A percentile compares a stretch with the other conserved stretches of the same genome.
Conservation (phyloP, 768 basidiomycete species). For the Suillus alpinus region DNA sequence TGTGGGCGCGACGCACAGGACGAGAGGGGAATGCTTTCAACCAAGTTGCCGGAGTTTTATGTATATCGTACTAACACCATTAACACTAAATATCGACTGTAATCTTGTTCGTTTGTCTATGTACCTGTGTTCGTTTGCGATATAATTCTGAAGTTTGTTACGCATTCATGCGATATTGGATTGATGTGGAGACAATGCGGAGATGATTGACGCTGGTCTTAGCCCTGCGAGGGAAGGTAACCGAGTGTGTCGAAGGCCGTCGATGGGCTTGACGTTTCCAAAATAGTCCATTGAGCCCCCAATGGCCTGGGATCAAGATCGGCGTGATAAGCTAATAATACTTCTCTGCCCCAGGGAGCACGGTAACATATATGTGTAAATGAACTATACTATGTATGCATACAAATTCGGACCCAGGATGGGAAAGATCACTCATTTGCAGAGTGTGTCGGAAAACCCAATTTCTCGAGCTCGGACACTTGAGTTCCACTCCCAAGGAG, state of each 20-base stretch:
- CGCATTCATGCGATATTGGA: background rate
- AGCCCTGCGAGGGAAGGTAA: background rate
- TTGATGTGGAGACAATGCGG: background rate
- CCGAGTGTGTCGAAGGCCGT: background rate
- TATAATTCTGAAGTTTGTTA: background rate
- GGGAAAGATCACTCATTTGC: background rate
- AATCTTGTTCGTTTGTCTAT: background rate
- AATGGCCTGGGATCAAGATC: background rate
- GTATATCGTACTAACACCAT: background rate
- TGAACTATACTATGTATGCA: background rate
- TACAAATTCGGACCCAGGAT: background rate
- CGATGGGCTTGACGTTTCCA: background rate
- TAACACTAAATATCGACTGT: background rate
- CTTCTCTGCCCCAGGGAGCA: background rate
- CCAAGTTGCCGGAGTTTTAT: background rate
- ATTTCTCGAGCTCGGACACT: background rate
- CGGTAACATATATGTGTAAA: background rate
- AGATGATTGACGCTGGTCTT: background rate
- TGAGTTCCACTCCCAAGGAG: background rate
- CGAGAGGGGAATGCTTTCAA: too few relatives aligned
- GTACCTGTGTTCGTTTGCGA: background rate
- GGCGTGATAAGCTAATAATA: background rate
- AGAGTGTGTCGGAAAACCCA: background rate
- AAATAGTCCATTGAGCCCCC: background rate
- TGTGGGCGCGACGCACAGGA: background rate